Evolutionary conservation across 768 basidiomycete species (phyloP).

Genomic region (Porpolomopsis calyptriformis): DNA sequence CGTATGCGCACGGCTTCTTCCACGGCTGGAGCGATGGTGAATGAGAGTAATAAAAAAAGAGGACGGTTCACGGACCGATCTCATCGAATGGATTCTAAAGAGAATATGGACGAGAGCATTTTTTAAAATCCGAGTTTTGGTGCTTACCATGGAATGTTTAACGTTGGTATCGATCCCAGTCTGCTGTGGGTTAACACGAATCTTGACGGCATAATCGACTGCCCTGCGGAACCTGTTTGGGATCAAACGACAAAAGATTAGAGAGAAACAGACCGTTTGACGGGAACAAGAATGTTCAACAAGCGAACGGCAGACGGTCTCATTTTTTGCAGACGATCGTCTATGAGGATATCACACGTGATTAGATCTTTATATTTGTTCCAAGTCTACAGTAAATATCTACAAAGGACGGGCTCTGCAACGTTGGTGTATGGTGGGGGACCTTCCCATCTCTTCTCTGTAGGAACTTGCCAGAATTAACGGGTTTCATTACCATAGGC

Average conservation of each 20-base stretch:
- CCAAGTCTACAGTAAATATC: too few species aligned
- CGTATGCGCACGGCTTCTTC: conserved; percentile 97
- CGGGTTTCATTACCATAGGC: too few species aligned
- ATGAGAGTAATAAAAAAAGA: too few species aligned
- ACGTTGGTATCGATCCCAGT: conserved; percentile 95
- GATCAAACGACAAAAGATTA: not conserved
- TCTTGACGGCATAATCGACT: conserved; percentile 97
- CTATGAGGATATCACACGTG: too few species aligned
- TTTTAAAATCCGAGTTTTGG: not conserved
- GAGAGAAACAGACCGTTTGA: conserved; percentile 60
- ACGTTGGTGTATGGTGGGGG: too few species aligned
- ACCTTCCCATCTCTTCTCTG: too few species aligned
- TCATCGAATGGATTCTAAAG: conserved; percentile 94
- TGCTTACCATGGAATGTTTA: conserved; percentile 94
- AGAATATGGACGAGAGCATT: not conserved
- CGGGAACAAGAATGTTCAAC: conserved; percentile 86
- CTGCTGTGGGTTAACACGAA: conserved; percentile 90
- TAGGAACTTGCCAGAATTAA: too few species aligned
- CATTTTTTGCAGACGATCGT: conserved; percentile 37
- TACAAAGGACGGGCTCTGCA: too few species aligned
- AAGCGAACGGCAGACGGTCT: conserved; percentile 59
- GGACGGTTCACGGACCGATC: conserved; percentile 72
- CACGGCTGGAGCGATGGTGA: conserved; percentile 53
- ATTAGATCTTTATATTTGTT: too few species aligned
- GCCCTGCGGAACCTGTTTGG: conserved; percentile 36